Conservation (phyloP, 306 rosid genomes). For the Cucurbita maxima region DNA sequence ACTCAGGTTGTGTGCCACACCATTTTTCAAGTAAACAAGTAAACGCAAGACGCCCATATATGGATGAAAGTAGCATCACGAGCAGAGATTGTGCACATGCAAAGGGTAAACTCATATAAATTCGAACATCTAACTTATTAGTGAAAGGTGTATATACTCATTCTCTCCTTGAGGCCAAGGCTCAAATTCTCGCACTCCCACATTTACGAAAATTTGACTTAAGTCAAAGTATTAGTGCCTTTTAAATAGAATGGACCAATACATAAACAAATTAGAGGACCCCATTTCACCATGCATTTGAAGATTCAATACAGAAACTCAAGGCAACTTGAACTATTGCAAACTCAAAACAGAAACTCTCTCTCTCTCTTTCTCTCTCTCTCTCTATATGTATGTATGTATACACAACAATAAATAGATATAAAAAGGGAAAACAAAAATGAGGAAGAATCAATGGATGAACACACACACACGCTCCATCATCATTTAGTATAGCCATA, state of each 20-base stretch:
- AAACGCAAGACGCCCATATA: no score
- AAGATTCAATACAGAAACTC: constrained; percentile 16
- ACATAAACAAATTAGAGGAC: constrained; percentile 11
- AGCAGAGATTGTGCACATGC: no score
- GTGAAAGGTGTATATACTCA: no score
- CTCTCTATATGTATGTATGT: not conserved
- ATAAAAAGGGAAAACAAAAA: constrained; percentile 1
- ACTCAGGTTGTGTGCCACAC: no score
- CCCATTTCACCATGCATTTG: constrained; percentile 14
- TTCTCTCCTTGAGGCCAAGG: no score
- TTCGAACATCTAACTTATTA: no score
- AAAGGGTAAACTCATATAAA: no score
- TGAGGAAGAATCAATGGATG: constrained; percentile 9
- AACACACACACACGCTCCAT: not conserved
- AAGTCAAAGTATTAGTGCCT: no score
- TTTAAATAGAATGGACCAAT: not conserved
- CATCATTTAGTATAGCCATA: constrained; percentile 37
- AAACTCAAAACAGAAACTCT: constrained; percentile 4
- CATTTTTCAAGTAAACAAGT: no score
- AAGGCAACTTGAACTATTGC: constrained; percentile 19
- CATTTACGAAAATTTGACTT: no score
- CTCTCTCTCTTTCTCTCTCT: not conserved
- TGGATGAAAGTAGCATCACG: no score
- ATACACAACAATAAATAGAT: constrained; percentile 19
- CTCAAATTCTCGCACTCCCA: no score